These are phyloP conservation scores for Microdochium paspali DNA, from an alignment of 2,329 filamentous ascomycete genomes.

Conservation along the genomic window DNA sequence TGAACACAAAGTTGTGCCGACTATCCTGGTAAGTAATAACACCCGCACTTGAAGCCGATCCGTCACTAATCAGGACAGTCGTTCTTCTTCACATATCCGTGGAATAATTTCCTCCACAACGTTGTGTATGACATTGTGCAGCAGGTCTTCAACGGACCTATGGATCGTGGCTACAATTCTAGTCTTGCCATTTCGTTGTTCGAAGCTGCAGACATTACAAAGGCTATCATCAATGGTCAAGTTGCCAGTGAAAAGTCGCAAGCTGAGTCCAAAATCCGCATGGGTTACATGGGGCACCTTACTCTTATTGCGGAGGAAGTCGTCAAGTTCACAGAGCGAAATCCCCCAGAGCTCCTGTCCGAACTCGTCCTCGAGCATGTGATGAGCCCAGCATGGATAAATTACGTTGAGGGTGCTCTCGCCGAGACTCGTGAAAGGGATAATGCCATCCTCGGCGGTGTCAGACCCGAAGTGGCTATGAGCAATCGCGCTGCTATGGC, in stretches of 20 bases:
- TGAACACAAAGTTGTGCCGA: slow-evolving; percentile 86
- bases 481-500: slow-evolving; percentile 61
- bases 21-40: slow-evolving; percentile 65
- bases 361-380: slow-evolving; percentile 79
- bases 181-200: slow-evolving; percentile 87
- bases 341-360: slow-evolving; percentile 80
- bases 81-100: slow-evolving; percentile 97
- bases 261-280: slow-evolving; percentile 71
- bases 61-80: slow-evolving; percentile 43
- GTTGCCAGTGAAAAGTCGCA: slow-evolving; percentile 79
- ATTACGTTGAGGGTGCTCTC: slow-evolving; percentile 87
- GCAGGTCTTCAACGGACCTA: slow-evolving; percentile 96
- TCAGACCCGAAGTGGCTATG: slow-evolving; percentile 82
- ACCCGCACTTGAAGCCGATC: not conserved
- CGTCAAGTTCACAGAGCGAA: slow-evolving; percentile 93
- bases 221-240: slow-evolving; percentile 87
- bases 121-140: slow-evolving; percentile 98
- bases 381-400: slow-evolving; percentile 82
- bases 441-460: slow-evolving; percentile 94
- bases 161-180: slow-evolving; percentile 92
- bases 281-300: slow-evolving; percentile 95
- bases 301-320: slow-evolving; percentile 97
- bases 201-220: slow-evolving; percentile 79
- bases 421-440: slow-evolving; percentile 92
- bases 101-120: slow-evolving; percentile 99